These are phyloP conservation scores for Lentinula raphanica DNA, from an alignment of 768 basidiomycete species.

Conservation along the genomic window DNA sequence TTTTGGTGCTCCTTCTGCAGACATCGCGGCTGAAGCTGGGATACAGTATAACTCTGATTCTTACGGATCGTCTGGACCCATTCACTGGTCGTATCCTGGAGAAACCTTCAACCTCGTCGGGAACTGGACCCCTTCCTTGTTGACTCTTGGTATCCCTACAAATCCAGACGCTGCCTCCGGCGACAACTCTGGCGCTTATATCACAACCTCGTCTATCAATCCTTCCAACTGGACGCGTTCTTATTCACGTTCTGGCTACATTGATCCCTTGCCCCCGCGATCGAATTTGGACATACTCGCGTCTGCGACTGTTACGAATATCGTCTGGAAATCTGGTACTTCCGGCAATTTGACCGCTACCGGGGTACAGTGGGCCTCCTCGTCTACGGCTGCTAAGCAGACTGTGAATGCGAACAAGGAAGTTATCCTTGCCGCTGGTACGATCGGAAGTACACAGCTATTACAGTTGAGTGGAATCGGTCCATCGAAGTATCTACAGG, in stretches of 20 bases:
- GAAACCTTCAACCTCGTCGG: constrained; percentile 31
- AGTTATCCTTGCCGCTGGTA: constrained; percentile 43
- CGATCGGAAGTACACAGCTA: constrained; percentile 38
- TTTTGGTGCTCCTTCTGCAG: constrained; percentile 43
- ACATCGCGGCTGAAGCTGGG: constrained; percentile 29
- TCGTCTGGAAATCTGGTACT: constrained; percentile 31
- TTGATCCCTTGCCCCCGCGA: constrained; percentile 58
- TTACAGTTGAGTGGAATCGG: constrained; percentile 41
- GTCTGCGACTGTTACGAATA: constrained; percentile 53
- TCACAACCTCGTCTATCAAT: constrained; percentile 9
- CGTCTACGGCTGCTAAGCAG: constrained; percentile 21
- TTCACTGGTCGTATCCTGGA: constrained; percentile 21
- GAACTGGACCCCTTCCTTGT: constrained; percentile 38
- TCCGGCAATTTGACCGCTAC: constrained; percentile 41
- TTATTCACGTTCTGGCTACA: constrained; percentile 50
- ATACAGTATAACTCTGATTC: constrained; percentile 36
- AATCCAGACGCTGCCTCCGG: constrained; percentile 33
- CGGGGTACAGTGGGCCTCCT: constrained; percentile 44
- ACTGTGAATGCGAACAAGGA: constrained; percentile 48
- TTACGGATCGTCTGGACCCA: constrained; percentile 45
- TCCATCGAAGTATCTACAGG: constrained; percentile 32
- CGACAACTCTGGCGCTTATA: constrained; percentile 25
- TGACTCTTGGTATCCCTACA: constrained; percentile 27
- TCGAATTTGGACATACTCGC: constrained; percentile 60
- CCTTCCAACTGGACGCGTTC: constrained; percentile 51